phyloP scores from a whole-genome alignment of 495 filamentous ascomycete species.

The Penicillium samsonianum region DNA sequence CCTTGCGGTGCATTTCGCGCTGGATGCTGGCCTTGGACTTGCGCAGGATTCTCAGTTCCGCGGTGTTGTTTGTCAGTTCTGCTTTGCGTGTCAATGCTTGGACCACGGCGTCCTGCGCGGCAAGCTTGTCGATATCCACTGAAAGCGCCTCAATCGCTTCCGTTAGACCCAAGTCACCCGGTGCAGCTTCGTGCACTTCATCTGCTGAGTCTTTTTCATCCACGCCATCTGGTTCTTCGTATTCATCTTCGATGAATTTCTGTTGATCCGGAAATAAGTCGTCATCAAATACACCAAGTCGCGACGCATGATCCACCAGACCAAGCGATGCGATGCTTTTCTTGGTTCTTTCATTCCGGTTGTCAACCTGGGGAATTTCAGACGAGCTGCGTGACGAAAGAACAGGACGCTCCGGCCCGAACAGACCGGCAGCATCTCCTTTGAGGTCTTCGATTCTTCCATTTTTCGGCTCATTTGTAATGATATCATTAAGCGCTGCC shows the following conservation, averaged over 20 bases:
- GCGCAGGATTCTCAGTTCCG: slow-evolving; percentile 86
- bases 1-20: slow-evolving; percentile 88
- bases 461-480: slow-evolving; percentile 72
- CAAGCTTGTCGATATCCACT: slow-evolving; percentile 85
- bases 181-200: slow-evolving; percentile 90
- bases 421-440: slow-evolving; percentile 37
- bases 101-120: slow-evolving; percentile 84
- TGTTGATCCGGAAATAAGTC: slow-evolving; percentile 92
- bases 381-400: slow-evolving; percentile 57
- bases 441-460: slow-evolving; percentile 64
- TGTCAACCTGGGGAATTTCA: slow-evolving; percentile 51
- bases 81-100: slow-evolving; percentile 92
- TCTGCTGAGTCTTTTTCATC: slow-evolving; percentile 68
- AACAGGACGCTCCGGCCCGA: slow-evolving; percentile 49
- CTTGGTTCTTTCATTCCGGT: slow-evolving; percentile 57
- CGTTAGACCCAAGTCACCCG: slow-evolving; percentile 89
- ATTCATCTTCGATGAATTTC: slow-evolving; percentile 82
- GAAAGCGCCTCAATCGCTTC: slow-evolving; percentile 87
- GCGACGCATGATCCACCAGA: slow-evolving; percentile 75
- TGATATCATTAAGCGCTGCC: slow-evolving; percentile 89
- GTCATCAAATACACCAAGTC: slow-evolving; percentile 90
- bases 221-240: slow-evolving; percentile 65
- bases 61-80: slow-evolving; percentile 93
- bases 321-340: slow-evolving; percentile 90
- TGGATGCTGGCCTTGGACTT: slow-evolving; percentile 94